Conservation (phyloP, 2,329 filamentous ascomycete species). For the Lachnellula subtilissima region DNA sequence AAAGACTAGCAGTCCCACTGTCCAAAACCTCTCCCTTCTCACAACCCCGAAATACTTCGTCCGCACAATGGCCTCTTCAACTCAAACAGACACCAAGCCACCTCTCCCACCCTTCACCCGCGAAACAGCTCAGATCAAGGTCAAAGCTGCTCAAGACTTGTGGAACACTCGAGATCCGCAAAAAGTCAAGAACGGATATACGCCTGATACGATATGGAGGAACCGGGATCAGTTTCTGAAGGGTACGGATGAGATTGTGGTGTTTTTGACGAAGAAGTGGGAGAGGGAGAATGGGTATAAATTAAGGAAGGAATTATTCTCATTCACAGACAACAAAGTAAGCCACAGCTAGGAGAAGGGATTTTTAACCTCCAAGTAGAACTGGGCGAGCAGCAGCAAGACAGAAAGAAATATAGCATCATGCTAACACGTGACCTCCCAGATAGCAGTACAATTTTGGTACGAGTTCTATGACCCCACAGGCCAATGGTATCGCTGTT, state of each 20-base stretch:
- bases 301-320: conserved; percentile 78
- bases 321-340: conserved; percentile 64
- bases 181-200: conserved; percentile 67
- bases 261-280: conserved; percentile 72
- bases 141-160: conserved; percentile 76
- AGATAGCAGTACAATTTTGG: conserved; percentile 88
- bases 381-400: no score
- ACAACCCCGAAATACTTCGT: neutral
- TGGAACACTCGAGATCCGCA: conserved; percentile 75
- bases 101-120: conserved; percentile 69
- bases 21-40: neutral
- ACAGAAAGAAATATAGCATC: neutral
- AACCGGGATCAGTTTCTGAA: conserved; percentile 67
- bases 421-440: neutral
- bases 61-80: neutral
- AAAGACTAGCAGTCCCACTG: neutral
- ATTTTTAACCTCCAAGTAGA: no score
- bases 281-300: conserved; percentile 64
- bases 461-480: conserved; percentile 62
- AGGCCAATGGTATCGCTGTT: conserved; percentile 82
- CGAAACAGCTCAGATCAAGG: conserved; percentile 68
- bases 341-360: neutral
- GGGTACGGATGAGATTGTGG: conserved; percentile 63
- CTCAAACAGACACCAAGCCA: conserved; percentile 23
- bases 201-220: conserved; percentile 71